phyloP scores from a whole-genome alignment of 2,329 filamentous ascomycete species.

The Verticillium isaacii region DNA sequence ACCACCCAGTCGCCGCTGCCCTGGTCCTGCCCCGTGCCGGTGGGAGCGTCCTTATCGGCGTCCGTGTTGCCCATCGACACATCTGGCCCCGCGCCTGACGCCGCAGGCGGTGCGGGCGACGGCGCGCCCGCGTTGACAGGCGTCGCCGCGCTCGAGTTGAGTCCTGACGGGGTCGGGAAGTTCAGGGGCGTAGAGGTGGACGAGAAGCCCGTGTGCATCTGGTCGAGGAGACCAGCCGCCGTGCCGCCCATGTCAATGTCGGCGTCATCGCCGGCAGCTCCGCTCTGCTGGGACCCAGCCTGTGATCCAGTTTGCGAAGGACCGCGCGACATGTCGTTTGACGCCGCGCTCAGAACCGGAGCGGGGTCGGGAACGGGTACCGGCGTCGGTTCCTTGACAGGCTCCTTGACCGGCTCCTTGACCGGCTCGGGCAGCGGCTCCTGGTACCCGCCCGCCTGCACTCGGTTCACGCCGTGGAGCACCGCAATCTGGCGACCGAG shows the following conservation, averaged over 20 bases:
- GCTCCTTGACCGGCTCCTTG: slow-evolving; percentile 21
- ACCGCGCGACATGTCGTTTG: slow-evolving; percentile 42
- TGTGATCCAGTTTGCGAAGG: slow-evolving; percentile 48
- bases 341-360: slow-evolving; percentile 10
- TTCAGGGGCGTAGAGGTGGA: slow-evolving; percentile 56
- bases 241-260: slow-evolving; percentile 63
- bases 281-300: slow-evolving; percentile 52
- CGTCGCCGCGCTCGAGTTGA: slow-evolving; percentile 53
- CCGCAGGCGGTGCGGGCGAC: slow-evolving; percentile 35
- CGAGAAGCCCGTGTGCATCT: slow-evolving; percentile 61
- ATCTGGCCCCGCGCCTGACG: slow-evolving; percentile 25
- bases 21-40: slow-evolving; percentile 40
- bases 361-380: slow-evolving; percentile 13
- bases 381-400: slow-evolving; percentile 12
- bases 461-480: slow-evolving; percentile 61
- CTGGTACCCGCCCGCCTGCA: slow-evolving; percentile 75
- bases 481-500: slow-evolving; percentile 63
- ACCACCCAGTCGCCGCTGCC: slow-evolving; percentile 68
- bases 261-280: slow-evolving; percentile 51
- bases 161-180: slow-evolving; percentile 54
- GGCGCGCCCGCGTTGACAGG: slow-evolving; percentile 43
- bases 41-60: slow-evolving; percentile 24
- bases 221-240: slow-evolving; percentile 60
- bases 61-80: slow-evolving; percentile 51
- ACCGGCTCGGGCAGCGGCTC: slow-evolving; percentile 48